Evolutionary conservation across 345 rosid species (phyloP).

Genomic region (Rhizophora apiculata): DNA sequence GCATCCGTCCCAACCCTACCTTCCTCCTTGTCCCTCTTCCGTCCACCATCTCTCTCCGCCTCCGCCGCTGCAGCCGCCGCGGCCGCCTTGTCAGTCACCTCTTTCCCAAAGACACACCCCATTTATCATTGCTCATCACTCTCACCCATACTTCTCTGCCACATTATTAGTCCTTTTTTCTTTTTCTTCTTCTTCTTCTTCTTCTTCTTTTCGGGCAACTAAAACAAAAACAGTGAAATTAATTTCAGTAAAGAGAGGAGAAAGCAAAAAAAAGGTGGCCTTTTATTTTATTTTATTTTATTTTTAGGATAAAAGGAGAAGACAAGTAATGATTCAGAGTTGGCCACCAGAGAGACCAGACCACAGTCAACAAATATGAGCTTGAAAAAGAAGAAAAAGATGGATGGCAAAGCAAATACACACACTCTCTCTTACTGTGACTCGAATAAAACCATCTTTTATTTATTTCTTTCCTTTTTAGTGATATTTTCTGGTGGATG

Average conservation of each 20-base stretch:
- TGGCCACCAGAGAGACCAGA: conserved; percentile 18
- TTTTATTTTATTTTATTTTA: too few relatives aligned
- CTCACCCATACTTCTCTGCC: background rate
- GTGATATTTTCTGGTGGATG: too few relatives aligned
- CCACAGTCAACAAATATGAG: conserved; percentile 26
- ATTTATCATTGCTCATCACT: conserved; percentile 18
- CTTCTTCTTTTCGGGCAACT: conserved; percentile 8
- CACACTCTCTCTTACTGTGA: background rate
- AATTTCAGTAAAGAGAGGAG: background rate
- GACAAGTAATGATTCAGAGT: conserved; percentile 44
- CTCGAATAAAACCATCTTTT: too few relatives aligned
- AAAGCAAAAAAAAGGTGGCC: background rate
- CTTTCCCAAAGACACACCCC: conserved; percentile 36
- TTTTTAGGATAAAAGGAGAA: conserved; percentile 33
- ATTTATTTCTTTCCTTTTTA: too few relatives aligned
- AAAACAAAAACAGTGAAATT: background rate
- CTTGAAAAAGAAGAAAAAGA: conserved; percentile 1
- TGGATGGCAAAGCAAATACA: conserved; percentile 11
- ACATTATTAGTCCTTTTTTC: conserved; percentile 2
- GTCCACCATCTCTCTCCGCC: conserved; percentile 19
- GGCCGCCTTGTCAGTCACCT: conserved; percentile 11
- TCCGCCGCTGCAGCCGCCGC: background rate
- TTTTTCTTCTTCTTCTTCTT: background rate
- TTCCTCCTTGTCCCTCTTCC: conserved; percentile 3
- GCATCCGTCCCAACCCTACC: conserved; percentile 17